A percentile compares a stretch with the other conserved stretches of the same genome.
phyloP scores from a whole-genome alignment of 192 early-diverging fungal genomes.

The Pilaira anomala region DNA sequence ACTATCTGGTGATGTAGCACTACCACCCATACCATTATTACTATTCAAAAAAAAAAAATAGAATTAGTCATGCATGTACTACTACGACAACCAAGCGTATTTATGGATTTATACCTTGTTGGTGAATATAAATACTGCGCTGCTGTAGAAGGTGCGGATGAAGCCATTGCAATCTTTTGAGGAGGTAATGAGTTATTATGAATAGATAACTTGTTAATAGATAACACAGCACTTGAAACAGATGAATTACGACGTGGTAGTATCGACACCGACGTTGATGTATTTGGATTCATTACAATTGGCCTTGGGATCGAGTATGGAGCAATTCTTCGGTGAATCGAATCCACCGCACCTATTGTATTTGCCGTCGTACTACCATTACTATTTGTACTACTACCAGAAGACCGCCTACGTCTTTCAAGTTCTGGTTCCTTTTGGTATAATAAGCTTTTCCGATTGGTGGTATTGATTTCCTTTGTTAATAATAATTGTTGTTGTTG shows the following conservation, averaged over 20 bases:
- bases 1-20: constrained; percentile 6
- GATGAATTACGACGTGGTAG: not conserved
- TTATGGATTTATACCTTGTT: not conserved
- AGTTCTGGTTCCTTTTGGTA: not conserved
- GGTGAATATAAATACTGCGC: not conserved
- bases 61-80: not conserved
- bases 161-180: not conserved
- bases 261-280: not conserved
- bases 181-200: not conserved
- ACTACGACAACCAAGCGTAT: too few relatives aligned
- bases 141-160: not conserved
- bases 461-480: not conserved
- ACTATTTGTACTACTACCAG: constrained; percentile 15
- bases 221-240: not conserved
- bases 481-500: not conserved
- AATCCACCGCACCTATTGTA: not conserved
- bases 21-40: not conserved
- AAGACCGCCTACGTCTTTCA: constrained; percentile 7
- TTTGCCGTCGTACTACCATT: not conserved
- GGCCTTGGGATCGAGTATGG: not conserved
- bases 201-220: constrained; percentile 6
- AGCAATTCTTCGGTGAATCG: constrained; percentile 12
- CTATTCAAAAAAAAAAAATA: not conserved
- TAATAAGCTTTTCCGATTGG: not conserved
- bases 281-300: not conserved